A percentile compares a stretch with the other conserved stretches of the same genome.
Evolutionary conservation across 306 rosid species (phyloP).

Genomic region (Sicyos edulis): DNA sequence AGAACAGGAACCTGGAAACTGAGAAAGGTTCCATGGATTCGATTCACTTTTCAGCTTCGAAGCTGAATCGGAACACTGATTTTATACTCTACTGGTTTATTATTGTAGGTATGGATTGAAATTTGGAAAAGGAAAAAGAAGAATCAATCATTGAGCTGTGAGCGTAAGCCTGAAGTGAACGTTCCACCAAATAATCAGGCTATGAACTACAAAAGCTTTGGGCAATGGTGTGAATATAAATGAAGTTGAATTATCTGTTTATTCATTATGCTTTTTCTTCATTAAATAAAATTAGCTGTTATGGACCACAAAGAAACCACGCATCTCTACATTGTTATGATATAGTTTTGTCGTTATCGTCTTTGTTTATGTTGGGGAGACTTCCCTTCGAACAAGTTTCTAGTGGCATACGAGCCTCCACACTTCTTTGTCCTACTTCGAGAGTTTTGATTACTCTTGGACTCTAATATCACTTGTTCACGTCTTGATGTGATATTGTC

Average conservation of each 20-base stretch:
- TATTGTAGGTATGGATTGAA: background rate
- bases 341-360: too few relatives aligned
- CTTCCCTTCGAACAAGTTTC: too few relatives aligned
- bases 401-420: too few relatives aligned
- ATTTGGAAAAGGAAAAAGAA: background rate
- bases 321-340: too few relatives aligned
- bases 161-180: conserved; percentile 21
- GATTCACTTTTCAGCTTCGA: conserved; percentile 1
- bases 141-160: conserved; percentile 2
- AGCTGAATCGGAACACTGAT: conserved; percentile 2
- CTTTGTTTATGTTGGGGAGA: too few relatives aligned
- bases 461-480: too few relatives aligned
- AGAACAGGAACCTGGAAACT: conserved; percentile 38
- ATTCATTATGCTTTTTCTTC: background rate
- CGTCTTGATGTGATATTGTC: too few relatives aligned
- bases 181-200: conserved; percentile 6
- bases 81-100: background rate
- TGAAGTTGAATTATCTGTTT: background rate
- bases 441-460: too few relatives aligned
- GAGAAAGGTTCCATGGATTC: conserved; percentile 48
- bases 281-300: background rate
- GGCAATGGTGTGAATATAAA: background rate
- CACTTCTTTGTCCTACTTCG: too few relatives aligned
- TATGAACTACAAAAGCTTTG: background rate
- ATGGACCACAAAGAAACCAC: too few relatives aligned